Base-by-base conservation (phyloP, 2,329 filamentous ascomycete genomes). In the Verticillium zaregamsianum region DNA sequence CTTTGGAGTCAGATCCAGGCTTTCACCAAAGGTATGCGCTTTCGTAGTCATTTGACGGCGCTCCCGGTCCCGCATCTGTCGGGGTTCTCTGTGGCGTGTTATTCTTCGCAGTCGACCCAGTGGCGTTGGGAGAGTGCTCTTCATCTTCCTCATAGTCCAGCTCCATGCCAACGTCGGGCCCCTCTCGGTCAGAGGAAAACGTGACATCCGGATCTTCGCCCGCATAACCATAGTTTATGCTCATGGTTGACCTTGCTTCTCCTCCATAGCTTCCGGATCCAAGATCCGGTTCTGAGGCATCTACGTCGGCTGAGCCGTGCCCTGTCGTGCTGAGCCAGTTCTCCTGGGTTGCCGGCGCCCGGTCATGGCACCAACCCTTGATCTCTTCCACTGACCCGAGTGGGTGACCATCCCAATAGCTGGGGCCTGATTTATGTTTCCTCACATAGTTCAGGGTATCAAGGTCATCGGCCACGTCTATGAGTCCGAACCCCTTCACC, bases 391-490 rank as follows among this genome's bases (percentile, higher is more conserved):
- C 49, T 2, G 62, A 61, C 8, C 32, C 20, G n/a, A 65, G 57
- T 14, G 64, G 64, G 12, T 57, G 60, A 11, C 39, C 55, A 7
- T 11, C 37, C 64, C 64, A 65, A 52, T 62, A 62, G 2, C n/a
- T 55, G 6, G 63, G 56, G 7, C 60, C 62, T 23, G 54, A 57
- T 9, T 35, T 62, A 3, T 49, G 14, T 15, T 45, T 49, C 28
- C 59, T 45, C 1, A 25, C 23, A 7, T 20, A 20, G 0, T 56
- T 56, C 33, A 35, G 33, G 33, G 11, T 14, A 14, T 35, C 33
- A 3, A 49, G 5, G 2, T 11, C 12, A 5, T 28, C 23, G 2
- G 32, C n/a, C 32, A 32, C 7, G 20, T n/a, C 45, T n/a, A 57
- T n/a, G 14, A 57, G 31, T 8, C 35, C 55, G 7, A 35, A 28